Base-by-base conservation (phyloP, 1,139 yeast genomes). In the Hanseniaspora uvarum region DNA sequence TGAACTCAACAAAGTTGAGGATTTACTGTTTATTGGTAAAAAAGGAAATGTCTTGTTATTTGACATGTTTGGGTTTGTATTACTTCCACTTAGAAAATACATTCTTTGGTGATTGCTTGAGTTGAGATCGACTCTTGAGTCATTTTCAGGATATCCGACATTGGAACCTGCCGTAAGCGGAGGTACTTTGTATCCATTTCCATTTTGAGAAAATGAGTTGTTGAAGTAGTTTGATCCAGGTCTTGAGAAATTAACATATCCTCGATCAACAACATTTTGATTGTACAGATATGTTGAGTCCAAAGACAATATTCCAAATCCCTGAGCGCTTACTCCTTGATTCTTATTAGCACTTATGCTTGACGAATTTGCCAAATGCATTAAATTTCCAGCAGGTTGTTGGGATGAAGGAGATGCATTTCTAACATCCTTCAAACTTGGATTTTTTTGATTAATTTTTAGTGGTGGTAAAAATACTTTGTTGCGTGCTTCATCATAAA, bases 131-230 rank as follows among this genome's bases (percentile, higher is more conserved):
- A 12, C 21, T 40, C 26, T 40, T 16, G 16, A 10, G 30, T 40
- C 45, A 26, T 40, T 40, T 26, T 33, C 45, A 12, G 33, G 16
- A 30, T 14, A 44, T 19, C 38, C 37, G 3, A 19, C 18, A n/a
- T 18, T 44, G 2, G 46, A 30, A 12, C 46, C 46, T 31, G 46
- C 46, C 4, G 46, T 44, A 4, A 44, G 34, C 11, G 46, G 46
- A 4, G 46, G 46, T 1, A 44, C 26, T 7, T 7, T 23, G 30
- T 39, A 39, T 24, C 43, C 43, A n/a, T 38, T 21, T 4, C 43
- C 30, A n/a, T 14, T 5, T 4, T 23, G 43, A 4, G 19, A 24
- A 39, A 23, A 39, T 6, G 30, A 23, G 19, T 14, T 39, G 43
- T 23, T 39, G 43, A 39, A 39, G 6, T 39, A 39, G 14, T 24